Evolutionary conservation across 805 yeast species (phyloP), one percentile per base, ranked within the genome.

Genomic region (Schwanniomyces sp.): DNA sequence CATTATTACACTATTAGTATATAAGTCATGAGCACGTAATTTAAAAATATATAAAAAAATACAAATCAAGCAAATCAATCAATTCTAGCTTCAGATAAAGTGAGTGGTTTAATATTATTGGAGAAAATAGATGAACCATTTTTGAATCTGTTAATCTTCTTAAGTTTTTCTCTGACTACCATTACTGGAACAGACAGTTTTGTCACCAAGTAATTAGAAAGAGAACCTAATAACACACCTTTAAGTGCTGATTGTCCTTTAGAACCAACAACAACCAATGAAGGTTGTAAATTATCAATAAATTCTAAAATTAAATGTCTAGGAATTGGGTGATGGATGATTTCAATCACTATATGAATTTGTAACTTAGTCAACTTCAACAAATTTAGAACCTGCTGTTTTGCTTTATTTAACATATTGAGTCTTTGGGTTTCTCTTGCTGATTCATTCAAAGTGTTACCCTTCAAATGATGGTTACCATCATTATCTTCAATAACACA

Each of bases 121-220:
- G 82, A 72, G 63, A 82, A 78, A 28, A 78, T 78, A 41, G 78
- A 71, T 34, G 72, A 63, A 8, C 78, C 77, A 41, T 61, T 59
- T 62, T 72, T 74, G 63, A 80, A 79, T 55, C 84, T 75, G 49
- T 83, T 79, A 52, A 84, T 76, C 67, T 85, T 85, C 70, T 85
- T 85, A 58, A 86, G 73, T 61, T 84, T 86, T 54, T 81, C 80
- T 50, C 88, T 75, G 17, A 86, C 92, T 42, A 86, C 91, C 92
- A 86, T 86, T 18, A 86, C 91, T 0, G 92, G 91, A 2, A 84
- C 88, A 14, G 84, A 70, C 56, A 85, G 79, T 62, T 84, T 82
- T 14, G 88, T 82, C 14, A 86, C 89, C 52, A 86, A 67, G 61
- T 86, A 85, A 56, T 86, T 86, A 2, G 89, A 83, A 48, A 86